phyloP scores from a whole-genome alignment of 257 asterid species.

The Solanum virginianum region DNA sequence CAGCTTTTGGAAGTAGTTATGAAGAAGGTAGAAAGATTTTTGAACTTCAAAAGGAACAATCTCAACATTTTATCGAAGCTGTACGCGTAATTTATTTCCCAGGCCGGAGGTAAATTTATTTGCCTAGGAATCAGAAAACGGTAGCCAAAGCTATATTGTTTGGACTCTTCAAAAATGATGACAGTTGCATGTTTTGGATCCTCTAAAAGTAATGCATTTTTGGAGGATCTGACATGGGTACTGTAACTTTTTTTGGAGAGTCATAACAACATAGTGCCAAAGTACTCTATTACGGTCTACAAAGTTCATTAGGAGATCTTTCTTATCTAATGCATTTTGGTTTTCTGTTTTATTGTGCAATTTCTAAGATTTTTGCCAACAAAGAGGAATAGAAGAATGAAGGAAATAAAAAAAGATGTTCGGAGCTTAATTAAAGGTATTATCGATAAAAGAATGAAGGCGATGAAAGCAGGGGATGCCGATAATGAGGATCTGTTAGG shows the following conservation, averaged over 20 bases:
- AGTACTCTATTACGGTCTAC: background rate
- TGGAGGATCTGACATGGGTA: background rate
- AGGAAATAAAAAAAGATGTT: background rate
- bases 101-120: background rate
- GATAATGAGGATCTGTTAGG: background rate
- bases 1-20: conserved; percentile 42
- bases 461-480: background rate
- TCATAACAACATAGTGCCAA: background rate
- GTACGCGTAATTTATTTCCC: background rate
- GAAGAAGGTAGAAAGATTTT: conserved; percentile 21
- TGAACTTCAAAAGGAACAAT: background rate
- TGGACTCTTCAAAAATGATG: background rate
- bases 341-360: background rate
- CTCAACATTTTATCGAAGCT: background rate
- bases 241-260: background rate
- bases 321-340: background rate
- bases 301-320: background rate
- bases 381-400: background rate
- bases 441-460: background rate
- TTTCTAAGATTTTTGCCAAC: background rate
- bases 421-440: background rate
- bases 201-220: background rate
- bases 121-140: background rate
- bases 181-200: background rate
- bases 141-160: background rate